A percentile compares a stretch with the other conserved stretches of the same genome.
phyloP scores from a whole-genome alignment of 2,329 filamentous ascomycete species.

The Microcyclospora tardicrescens region DNA sequence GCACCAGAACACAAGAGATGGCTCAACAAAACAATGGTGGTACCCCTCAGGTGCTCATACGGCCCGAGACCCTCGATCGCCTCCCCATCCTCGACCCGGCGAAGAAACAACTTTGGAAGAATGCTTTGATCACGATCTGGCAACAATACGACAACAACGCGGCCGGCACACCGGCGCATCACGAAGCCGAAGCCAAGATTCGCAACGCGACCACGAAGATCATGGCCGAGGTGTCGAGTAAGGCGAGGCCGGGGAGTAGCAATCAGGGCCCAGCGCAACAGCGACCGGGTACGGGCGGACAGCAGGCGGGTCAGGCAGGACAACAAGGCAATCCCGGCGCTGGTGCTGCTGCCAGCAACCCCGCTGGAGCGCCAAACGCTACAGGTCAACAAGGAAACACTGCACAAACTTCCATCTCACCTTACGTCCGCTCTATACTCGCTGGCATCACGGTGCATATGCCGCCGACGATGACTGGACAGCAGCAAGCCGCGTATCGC shows the following conservation, averaged over 20 bases:
- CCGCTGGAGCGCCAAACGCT: background rate
- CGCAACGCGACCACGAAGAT: conserved; percentile 32
- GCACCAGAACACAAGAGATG: too few species aligned
- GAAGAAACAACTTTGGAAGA: conserved; percentile 43
- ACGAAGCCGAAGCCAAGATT: conserved; percentile 41
- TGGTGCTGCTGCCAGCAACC: background rate
- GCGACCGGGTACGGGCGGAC: conserved; percentile 11
- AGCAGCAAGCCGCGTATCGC: background rate
- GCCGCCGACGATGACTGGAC: background rate
- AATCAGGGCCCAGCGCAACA: conserved; percentile 2
- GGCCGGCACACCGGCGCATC: conserved; percentile 34
- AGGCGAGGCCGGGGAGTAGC: conserved; percentile 11
- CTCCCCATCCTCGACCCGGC: conserved; percentile 41
- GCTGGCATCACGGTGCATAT: background rate
- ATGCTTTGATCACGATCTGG: conserved; percentile 43
- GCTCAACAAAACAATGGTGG: too few species aligned
- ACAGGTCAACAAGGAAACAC: background rate
- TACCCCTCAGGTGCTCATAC: conserved; percentile 23
- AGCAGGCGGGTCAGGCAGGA: conserved; percentile 5
- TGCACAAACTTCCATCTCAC: background rate
- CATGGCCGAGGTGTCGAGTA: conserved; percentile 24
- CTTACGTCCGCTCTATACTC: background rate
- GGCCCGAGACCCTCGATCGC: conserved; percentile 40
- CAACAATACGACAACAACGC: conserved; percentile 37
- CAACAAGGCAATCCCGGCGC: background rate